Evolutionary conservation across 2,329 filamentous ascomycete species (phyloP), one percentile per base, ranked within the genome.

Genomic region (Exophiala sp.): DNA sequence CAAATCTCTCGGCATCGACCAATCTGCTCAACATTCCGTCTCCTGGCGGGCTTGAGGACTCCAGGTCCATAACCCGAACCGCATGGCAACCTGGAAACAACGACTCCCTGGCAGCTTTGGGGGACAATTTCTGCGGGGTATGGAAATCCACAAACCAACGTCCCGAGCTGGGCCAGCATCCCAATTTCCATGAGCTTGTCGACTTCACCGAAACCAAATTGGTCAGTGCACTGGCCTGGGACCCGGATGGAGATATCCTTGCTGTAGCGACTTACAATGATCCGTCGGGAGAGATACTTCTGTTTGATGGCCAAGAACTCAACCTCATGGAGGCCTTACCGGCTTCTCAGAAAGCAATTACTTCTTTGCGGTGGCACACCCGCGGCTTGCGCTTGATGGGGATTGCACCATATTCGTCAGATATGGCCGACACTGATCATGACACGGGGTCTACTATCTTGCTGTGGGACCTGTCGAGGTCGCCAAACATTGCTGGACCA

Each of bases 191-290:
- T 29, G 46, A 56, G 27, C 50, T 56, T 34, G 21, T 55, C 10
- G 48, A 55, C 35, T 34, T 49, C 10, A 37, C 45, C 11, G 46
- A 55, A 22, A 50, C 34, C 18, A 57, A 64, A 13, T 66, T 65
- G 47, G 68, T 74, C 39, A 73, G 71, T 9, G 67, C 71, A 2
- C 63, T 73, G 32, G 67, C 70, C 2, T 75, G 73, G 73, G 66
- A 73, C 56, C 67, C 68, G 1, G 58, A 63, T 13, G 73, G 73
- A 18, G 63, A 66, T 27, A 67, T 70, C 51, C 58, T 75, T 41
- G 73, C 72, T 19, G 68, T 75, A 14, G 72, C 73, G 13, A 73
- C 71, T 18, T 72, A 68, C 50, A 66, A 65, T 45, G 66, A 72
- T 43, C 62, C 66, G 55, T 63, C 67, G 29, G 70, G 70, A 13